Conservation (phyloP, 2,329 filamentous ascomycete species). For the Chrysoporthe austroafricana region DNA sequence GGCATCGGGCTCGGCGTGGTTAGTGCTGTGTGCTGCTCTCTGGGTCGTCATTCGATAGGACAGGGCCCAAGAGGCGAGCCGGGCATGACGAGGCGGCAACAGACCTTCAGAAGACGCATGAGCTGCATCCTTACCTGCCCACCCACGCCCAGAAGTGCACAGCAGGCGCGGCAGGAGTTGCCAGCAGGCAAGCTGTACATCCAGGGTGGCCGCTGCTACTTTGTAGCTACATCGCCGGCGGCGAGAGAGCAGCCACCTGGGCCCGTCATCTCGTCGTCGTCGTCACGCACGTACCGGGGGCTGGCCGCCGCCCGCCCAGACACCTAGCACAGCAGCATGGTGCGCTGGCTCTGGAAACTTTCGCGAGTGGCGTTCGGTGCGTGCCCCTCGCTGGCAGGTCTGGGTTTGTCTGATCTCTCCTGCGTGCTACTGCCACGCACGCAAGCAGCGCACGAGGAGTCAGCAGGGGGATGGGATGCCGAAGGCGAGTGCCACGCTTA, state of each 20-base stretch:
- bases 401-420: not conserved
- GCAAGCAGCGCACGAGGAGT: conserved; percentile 6
- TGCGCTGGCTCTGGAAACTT: not conserved
- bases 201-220: not conserved
- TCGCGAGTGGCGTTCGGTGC: not conserved
- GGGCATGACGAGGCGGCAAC: not conserved
- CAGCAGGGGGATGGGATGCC: not conserved
- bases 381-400: not conserved
- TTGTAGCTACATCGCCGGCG: not conserved
- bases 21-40: conserved; percentile 3
- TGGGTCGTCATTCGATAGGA: conserved; percentile 1
- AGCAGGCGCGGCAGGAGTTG: conserved; percentile 12
- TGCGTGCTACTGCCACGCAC: conserved; percentile 15
- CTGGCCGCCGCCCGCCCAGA: not conserved
- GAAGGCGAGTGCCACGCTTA: conserved; percentile 14
- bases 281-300: not conserved
- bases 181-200: conserved; percentile 10
- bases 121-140: not conserved
- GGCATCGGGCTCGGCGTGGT: conserved; percentile 3
- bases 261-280: not conserved
- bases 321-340: conserved; percentile 3
- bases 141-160: conserved; percentile 6
- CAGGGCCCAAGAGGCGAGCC: conserved; percentile 1
- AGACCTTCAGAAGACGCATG: not conserved
- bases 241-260: not conserved